Percentiles rank a stretch among this genome's conserved stretches.
Conservation (phyloP, 78 protist genomes). For the Mantamonas sphyraenae region DNA sequence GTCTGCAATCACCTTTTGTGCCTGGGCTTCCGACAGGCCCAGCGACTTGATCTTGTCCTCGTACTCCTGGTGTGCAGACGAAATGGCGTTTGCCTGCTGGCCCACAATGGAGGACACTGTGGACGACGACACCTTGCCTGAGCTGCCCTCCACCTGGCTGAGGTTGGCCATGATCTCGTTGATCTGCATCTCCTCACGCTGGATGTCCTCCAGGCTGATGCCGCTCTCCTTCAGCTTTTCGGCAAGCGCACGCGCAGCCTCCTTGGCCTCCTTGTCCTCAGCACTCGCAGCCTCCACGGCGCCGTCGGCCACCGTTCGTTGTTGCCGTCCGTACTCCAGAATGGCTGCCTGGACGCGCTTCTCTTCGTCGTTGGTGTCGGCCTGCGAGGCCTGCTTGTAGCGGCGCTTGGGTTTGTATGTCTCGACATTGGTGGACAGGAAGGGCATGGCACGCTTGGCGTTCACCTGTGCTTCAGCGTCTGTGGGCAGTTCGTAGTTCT, state of each 20-base stretch:
- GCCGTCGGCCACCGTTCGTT: neutral
- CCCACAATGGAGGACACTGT: neutral
- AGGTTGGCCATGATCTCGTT: neutral
- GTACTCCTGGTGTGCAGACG: neutral
- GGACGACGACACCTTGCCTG: neutral
- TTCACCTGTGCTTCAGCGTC: too few relatives aligned
- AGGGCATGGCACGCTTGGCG: too few relatives aligned
- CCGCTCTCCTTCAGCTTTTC: neutral
- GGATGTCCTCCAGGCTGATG: neutral
- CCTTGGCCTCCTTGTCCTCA: too few relatives aligned
- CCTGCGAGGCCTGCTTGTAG: neutral
- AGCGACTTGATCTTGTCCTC: neutral
- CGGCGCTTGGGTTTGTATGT: slow-evolving; percentile 12
- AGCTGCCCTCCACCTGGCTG: neutral
- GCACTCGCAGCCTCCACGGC: too few relatives aligned
- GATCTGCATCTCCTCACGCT: neutral
- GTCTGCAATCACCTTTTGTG: too few relatives aligned
- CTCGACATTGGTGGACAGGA: too few relatives aligned
- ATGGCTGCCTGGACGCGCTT: neutral
- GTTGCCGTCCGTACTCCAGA: neutral
- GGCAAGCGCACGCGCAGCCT: neutral
- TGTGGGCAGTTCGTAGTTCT: slow-evolving; percentile 35
- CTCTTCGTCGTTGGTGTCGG: neutral
- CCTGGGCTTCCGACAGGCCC: neutral
- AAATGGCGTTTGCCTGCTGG: neutral